Percentiles rank a stretch among this genome's conserved stretches.
phyloP scores from a whole-genome alignment of 2,329 filamentous ascomycete genomes.

The Pezicula radicicola region DNA sequence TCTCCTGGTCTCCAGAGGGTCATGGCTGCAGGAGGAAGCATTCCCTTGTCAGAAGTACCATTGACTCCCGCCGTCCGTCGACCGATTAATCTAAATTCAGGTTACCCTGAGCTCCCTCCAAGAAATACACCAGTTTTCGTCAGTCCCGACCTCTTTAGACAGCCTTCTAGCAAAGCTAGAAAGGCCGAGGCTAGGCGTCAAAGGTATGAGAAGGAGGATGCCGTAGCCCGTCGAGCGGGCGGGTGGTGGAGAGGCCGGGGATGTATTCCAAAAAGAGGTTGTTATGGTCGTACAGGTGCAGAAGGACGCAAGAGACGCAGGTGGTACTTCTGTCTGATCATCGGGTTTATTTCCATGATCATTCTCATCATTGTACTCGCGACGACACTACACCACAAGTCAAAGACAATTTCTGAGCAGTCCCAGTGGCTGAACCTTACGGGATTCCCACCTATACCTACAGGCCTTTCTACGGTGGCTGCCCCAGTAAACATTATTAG shows the following conservation, averaged over 20 bases:
- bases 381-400: slow-evolving; percentile 45
- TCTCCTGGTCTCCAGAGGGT: slow-evolving; percentile 60
- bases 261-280: slow-evolving; percentile 60
- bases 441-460: slow-evolving; percentile 81
- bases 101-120: slow-evolving; percentile 22
- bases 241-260: slow-evolving; percentile 64
- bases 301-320: slow-evolving; percentile 63
- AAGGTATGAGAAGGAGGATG: slow-evolving; percentile 65
- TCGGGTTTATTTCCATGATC: slow-evolving; percentile 50
- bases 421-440: slow-evolving; percentile 80
- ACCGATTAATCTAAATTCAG: slow-evolving; percentile 27
- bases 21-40: slow-evolving; percentile 60
- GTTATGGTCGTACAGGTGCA: slow-evolving; percentile 59
- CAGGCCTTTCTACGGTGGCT: slow-evolving; percentile 75
- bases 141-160: slow-evolving; percentile 8
- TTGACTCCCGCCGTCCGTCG: slow-evolving; percentile 38
- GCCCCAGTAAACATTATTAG: slow-evolving; percentile 64
- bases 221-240: slow-evolving; percentile 51
- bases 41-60: slow-evolving; percentile 58
- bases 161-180: slow-evolving; percentile 17
- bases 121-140: slow-evolving; percentile 10
- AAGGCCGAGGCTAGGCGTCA: slow-evolving; percentile 40
- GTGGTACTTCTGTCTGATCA: slow-evolving; percentile 52
- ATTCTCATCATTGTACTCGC: slow-evolving; percentile 56
- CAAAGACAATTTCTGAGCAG: slow-evolving; percentile 30